A percentile compares a stretch with the other conserved stretches of the same genome.
Conservation (phyloP, 106 monocot genomes). For the Dendrobium chrysotoxum region DNA sequence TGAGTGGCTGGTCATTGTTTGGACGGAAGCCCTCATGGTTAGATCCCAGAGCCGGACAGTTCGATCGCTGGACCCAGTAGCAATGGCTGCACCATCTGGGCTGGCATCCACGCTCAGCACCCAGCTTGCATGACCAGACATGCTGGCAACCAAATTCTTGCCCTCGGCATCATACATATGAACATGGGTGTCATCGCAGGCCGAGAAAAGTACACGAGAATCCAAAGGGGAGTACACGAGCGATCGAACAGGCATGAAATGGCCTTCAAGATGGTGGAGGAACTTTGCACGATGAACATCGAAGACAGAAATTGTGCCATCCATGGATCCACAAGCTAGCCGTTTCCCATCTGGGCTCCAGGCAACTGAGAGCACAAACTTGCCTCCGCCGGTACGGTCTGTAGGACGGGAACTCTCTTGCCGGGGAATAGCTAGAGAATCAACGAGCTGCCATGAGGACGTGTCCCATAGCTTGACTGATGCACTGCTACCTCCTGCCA, state of each 20-base stretch:
- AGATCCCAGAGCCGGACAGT: constrained; percentile 94
- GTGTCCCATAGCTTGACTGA: constrained; percentile 94
- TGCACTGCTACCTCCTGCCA: constrained; percentile 87
- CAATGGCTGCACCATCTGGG: constrained; percentile 80
- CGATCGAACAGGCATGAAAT: constrained; percentile 87
- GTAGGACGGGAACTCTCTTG: constrained; percentile 49
- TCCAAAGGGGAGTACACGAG: constrained; percentile 82
- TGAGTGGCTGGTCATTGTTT: constrained; percentile 83
- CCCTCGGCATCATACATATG: constrained; percentile 93
- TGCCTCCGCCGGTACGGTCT: constrained; percentile 48
- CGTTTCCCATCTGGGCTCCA: constrained; percentile 88
- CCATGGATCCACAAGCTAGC: constrained; percentile 81
- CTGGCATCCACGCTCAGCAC: constrained; percentile 87
- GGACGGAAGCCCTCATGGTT: constrained; percentile 75
- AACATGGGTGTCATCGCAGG: constrained; percentile 69
- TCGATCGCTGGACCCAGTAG: constrained; percentile 86
- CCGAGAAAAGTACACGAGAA: constrained; percentile 77
- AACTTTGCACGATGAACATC: constrained; percentile 72
- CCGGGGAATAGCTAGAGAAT: constrained; percentile 52
- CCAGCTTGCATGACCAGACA: constrained; percentile 91
- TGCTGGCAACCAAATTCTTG: constrained; percentile 67
- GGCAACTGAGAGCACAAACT: constrained; percentile 89
- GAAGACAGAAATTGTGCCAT: constrained; percentile 74
- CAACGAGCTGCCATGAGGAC: constrained; percentile 70
- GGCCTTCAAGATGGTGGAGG: constrained; percentile 89